These are phyloP conservation scores for Tolypocladium paradoxum DNA, from an alignment of 2,329 filamentous ascomycete species.

Conservation along the genomic window DNA sequence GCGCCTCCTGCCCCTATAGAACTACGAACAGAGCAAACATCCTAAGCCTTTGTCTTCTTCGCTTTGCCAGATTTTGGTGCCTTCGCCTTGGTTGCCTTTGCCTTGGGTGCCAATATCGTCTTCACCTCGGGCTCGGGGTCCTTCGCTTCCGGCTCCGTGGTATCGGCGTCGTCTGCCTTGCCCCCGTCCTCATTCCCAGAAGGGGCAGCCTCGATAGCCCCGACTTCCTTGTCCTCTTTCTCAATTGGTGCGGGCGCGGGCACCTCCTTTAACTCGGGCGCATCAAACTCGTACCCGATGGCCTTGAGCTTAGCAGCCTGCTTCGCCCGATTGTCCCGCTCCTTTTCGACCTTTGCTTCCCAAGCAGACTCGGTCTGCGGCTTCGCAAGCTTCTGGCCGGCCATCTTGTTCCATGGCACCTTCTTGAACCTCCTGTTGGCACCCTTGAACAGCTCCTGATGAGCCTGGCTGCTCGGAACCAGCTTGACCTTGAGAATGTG, in stretches of 20 bases:
- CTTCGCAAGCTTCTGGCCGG: conserved; percentile 61
- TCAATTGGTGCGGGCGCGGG: conserved; percentile 30
- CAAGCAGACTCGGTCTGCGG: conserved; percentile 67
- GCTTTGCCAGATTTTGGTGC: conserved; percentile 14
- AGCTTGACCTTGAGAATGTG: conserved; percentile 84
- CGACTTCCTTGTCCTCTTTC: conserved; percentile 19
- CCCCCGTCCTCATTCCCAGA: conserved; percentile 3
- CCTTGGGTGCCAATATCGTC: conserved; percentile 14
- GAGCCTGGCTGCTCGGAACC: conserved; percentile 65
- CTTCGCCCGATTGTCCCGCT: conserved; percentile 57
- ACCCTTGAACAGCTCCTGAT: conserved; percentile 77
- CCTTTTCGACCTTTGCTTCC: conserved; percentile 62
- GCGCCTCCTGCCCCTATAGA: neutral
- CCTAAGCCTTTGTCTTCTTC: conserved; percentile 27
- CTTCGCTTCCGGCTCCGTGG: conserved; percentile 9
- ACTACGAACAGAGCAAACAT: conserved; percentile 7
- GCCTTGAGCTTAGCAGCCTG: conserved; percentile 68
- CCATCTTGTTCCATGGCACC: conserved; percentile 80
- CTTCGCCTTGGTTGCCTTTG: conserved; percentile 18
- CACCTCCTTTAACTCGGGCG: conserved; percentile 55
- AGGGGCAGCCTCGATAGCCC: conserved; percentile 26
- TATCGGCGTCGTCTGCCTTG: conserved; percentile 9
- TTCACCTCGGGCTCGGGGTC: conserved; percentile 12
- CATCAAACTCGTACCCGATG: conserved; percentile 74
- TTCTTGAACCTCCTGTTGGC: conserved; percentile 84